Percentiles rank a stretch among this genome's conserved stretches.
Evolutionary conservation across 164 flowering plant genomes (phyloP).

Genomic region (Nymphaea colorata): DNA sequence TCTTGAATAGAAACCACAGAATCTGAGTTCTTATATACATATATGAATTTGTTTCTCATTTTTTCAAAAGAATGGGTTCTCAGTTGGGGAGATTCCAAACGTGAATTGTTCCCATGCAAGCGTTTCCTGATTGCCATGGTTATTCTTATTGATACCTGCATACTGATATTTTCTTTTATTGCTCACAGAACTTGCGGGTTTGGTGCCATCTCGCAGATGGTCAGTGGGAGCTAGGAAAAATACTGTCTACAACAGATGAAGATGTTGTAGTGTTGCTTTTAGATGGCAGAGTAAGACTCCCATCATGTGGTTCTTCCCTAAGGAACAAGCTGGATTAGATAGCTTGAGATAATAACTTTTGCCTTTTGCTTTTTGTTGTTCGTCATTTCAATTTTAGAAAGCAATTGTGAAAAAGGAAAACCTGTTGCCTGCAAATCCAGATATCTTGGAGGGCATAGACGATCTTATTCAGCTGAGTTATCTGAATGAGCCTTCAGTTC

Average conservation of each 20-base stretch:
- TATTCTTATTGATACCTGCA: too few species aligned
- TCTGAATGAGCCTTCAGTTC: conserved; percentile 96
- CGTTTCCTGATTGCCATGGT: too few species aligned
- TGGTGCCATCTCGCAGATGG: conserved; percentile 66
- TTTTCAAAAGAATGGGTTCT: too few species aligned
- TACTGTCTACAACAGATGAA: conserved; percentile 61
- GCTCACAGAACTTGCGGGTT: conserved; percentile 66
- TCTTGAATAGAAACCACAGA: too few species aligned
- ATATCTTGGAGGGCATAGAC: conserved; percentile 69
- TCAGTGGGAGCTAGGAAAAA: conserved; percentile 62
- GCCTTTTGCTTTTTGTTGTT: background rate
- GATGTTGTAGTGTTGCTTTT: conserved; percentile 45
- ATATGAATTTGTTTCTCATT: too few species aligned
- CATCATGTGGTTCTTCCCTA: background rate
- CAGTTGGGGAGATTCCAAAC: too few species aligned
- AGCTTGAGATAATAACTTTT: background rate
- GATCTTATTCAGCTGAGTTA: conserved; percentile 86
- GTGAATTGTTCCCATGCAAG: too few species aligned
- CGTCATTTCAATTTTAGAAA: conserved; percentile 25
- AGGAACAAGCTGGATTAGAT: background rate
- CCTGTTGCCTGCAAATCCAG: conserved; percentile 84
- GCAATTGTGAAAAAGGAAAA: conserved; percentile 39
- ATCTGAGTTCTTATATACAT: too few species aligned
- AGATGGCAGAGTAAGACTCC: conserved; percentile 55
- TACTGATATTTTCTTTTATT: too few species aligned